Evolutionary conservation across 345 rosid species (phyloP).

Genomic region (Pistacia integerrima): DNA sequence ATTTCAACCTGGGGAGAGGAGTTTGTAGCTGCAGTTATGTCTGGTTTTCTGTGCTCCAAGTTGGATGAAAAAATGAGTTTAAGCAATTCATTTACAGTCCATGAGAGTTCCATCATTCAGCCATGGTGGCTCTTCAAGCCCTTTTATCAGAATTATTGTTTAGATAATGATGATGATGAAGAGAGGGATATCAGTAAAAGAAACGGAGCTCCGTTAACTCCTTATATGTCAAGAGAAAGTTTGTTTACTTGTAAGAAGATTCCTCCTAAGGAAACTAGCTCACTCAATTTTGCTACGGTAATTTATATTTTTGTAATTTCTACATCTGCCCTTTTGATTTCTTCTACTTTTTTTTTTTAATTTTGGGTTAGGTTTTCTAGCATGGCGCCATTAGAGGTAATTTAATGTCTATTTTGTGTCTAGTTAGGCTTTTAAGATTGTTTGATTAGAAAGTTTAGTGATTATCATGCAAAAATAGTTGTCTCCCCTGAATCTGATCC

Average conservation of each 20-base stretch:
- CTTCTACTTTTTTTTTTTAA: too few species aligned
- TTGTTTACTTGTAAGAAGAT: constrained; percentile 15
- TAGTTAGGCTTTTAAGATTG: too few species aligned
- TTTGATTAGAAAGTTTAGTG: too few species aligned
- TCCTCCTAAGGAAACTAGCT: constrained; percentile 23
- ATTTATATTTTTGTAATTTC: not conserved
- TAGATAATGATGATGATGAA: not conserved
- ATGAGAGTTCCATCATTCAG: not conserved
- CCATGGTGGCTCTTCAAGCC: not conserved
- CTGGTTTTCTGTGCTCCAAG: not conserved
- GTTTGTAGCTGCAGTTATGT: not conserved
- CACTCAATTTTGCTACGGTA: constrained; percentile 17
- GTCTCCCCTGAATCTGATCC: too few species aligned
- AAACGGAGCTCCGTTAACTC: too few species aligned
- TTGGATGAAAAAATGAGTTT: not conserved
- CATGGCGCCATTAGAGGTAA: too few species aligned
- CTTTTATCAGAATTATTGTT: not conserved
- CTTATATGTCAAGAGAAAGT: not conserved
- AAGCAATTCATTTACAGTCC: not conserved
- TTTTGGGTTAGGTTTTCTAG: too few species aligned
- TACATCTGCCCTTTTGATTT: not conserved
- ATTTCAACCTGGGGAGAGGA: not conserved
- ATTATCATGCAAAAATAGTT: too few species aligned
- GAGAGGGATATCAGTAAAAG: not conserved
- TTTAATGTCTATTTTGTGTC: too few species aligned